A percentile compares a stretch with the other conserved stretches of the same genome.
Conservation (phyloP, 345 rosid genomes). For the Diplotaxis tenuifolia region DNA sequence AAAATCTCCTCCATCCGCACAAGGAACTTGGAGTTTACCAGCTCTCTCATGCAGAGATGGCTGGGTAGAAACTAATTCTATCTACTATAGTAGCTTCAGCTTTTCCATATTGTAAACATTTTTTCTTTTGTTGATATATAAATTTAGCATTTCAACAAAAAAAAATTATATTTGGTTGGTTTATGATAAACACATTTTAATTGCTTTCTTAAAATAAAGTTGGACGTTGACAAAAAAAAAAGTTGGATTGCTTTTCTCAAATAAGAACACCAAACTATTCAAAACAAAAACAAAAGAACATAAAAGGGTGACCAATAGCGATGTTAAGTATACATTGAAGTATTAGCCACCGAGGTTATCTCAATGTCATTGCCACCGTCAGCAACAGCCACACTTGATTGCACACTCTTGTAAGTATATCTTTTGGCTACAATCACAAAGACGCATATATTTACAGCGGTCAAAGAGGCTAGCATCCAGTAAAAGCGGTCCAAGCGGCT, state of each 20-base stretch:
- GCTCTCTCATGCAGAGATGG: too few species aligned
- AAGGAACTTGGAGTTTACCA: too few species aligned
- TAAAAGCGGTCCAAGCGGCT: constrained; percentile 80
- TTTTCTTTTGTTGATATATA: too few species aligned
- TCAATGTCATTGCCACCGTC: constrained; percentile 43
- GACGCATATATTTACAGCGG: constrained; percentile 45
- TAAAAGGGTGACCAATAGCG: background rate
- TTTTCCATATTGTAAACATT: too few species aligned
- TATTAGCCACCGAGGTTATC: constrained; percentile 26
- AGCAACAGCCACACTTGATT: constrained; percentile 57
- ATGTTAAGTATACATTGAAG: background rate
- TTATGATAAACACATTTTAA: background rate
- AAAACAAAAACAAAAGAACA: background rate
- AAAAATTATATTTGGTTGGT: background rate
- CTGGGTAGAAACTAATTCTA: too few species aligned
- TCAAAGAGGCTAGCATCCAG: constrained; percentile 59
- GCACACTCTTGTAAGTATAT: constrained; percentile 77
- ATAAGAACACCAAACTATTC: background rate
- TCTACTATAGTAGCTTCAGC: too few species aligned
- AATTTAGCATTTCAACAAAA: too few species aligned
- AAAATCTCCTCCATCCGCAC: too few species aligned
- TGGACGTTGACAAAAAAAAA: background rate
- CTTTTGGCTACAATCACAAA: constrained; percentile 57
- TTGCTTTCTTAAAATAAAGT: background rate
- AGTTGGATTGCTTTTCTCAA: background rate